Percentiles rank a stretch among this genome's conserved stretches.
Evolutionary conservation across 1,284 basidiomycete species (phyloP).

Genomic region (Flammula alnicola): DNA sequence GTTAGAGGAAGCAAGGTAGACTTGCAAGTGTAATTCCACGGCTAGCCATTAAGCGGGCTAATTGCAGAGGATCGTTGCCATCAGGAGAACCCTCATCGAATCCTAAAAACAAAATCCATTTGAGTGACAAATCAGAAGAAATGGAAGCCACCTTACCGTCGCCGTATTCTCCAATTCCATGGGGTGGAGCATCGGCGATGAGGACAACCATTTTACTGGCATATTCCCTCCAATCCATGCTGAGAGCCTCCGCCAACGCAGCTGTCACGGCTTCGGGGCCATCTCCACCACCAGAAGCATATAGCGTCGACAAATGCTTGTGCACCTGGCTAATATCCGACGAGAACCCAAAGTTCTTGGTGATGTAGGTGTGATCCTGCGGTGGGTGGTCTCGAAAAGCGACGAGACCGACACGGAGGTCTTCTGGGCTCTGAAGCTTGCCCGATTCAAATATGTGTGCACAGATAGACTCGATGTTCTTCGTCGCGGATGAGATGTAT

Average conservation of each 20-base stretch:
- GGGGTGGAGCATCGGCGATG: constrained; percentile 97
- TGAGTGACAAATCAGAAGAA: constrained; percentile 9
- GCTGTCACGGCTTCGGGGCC: constrained; percentile 98
- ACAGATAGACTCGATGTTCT: constrained; percentile 97
- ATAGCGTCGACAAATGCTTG: constrained; percentile 80
- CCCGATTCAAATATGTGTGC: constrained; percentile 96
- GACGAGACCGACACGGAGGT: constrained; percentile 89
- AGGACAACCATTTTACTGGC: constrained; percentile 96
- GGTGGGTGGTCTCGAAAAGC: constrained; percentile 95
- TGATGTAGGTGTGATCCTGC: constrained; percentile 93
- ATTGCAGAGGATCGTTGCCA: constrained; percentile 87
- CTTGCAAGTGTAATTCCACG: constrained; percentile 88
- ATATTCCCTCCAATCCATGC: constrained; percentile 89
- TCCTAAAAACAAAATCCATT: constrained; percentile 49
- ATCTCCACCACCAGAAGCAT: constrained; percentile 96
- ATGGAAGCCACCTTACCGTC: constrained; percentile 64
- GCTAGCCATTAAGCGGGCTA: constrained; percentile 90
- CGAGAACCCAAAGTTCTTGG: constrained; percentile 94
- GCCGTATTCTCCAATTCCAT: constrained; percentile 92
- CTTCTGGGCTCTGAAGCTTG: constrained; percentile 83
- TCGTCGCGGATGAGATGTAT: constrained; percentile 90
- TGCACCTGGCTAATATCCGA: constrained; percentile 90
- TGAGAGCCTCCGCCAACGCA: constrained; percentile 84
- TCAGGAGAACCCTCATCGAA: constrained; percentile 93
- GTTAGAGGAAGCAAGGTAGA: constrained; percentile 13